Conservation (phyloP, 768 basidiomycete species). For the Cystofilobasidium ferigula region DNA sequence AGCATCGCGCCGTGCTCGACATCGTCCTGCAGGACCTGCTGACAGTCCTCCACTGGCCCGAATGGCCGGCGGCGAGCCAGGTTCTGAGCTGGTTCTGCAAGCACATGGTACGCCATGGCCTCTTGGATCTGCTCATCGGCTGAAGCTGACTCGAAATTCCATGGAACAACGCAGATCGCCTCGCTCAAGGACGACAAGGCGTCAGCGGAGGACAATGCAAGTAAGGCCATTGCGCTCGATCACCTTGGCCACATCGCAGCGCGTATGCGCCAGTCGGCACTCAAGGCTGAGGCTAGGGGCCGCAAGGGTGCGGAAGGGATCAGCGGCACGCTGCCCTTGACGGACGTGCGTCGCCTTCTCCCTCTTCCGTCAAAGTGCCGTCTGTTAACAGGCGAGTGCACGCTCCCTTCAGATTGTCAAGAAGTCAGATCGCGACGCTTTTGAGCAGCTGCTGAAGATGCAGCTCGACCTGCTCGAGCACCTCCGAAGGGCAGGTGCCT, state of each 20-base stretch:
- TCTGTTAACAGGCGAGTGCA: too few relatives aligned
- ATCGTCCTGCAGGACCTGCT: constrained; percentile 79
- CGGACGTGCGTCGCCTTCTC: neutral
- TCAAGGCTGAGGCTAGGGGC: neutral
- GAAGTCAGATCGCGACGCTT: neutral
- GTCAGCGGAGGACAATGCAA: constrained; percentile 63
- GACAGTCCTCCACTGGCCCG: constrained; percentile 81
- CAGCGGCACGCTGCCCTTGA: neutral
- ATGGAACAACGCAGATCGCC: constrained; percentile 48
- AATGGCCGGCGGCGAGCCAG: constrained; percentile 88
- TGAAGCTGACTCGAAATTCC: neutral
- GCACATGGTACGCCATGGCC: constrained; percentile 56
- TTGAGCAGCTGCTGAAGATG: neutral
- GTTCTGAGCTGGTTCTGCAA: constrained; percentile 68
- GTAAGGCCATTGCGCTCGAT: constrained; percentile 80
- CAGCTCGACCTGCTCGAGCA: neutral
- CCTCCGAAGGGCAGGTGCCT: neutral
- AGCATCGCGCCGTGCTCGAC: constrained; percentile 86
- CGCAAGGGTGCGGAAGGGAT: neutral
- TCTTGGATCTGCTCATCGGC: neutral
- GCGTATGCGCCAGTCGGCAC: neutral
- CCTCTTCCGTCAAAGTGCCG: too few relatives aligned
- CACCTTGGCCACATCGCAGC: constrained; percentile 89
- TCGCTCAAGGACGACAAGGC: constrained; percentile 71
- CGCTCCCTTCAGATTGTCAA: constrained; percentile 14